phyloP scores from a whole-genome alignment of 257 asterid species.

The Fraxinus americana region DNA sequence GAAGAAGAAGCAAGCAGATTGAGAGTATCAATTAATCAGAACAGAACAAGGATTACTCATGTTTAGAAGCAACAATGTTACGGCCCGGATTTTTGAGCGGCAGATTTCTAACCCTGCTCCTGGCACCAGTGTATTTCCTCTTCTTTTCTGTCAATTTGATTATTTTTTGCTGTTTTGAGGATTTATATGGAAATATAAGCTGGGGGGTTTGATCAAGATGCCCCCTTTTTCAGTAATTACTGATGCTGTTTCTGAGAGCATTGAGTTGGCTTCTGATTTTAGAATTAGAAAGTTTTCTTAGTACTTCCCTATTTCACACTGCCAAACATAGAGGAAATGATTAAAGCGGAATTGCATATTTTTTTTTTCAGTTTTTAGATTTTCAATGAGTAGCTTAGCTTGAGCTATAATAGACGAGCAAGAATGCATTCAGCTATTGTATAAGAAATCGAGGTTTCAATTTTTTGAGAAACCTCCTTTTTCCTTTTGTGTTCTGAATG shows the following conservation, averaged over 20 bases:
- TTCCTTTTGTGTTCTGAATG: no score
- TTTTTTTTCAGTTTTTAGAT: not conserved
- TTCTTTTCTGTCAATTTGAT: constrained; percentile 7
- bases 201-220: not conserved
- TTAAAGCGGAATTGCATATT: not conserved
- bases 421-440: not conserved
- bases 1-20: not conserved
- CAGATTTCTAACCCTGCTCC: constrained; percentile 91
- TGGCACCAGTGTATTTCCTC: constrained; percentile 72
- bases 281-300: not conserved
- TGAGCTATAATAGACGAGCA: not conserved
- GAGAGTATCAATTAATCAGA: not conserved
- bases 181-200: constrained; percentile 1
- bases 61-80: constrained; percentile 92
- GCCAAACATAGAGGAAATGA: not conserved
- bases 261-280: not conserved
- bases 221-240: constrained; percentile 1
- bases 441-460: not conserved
- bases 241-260: not conserved
- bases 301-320: not conserved
- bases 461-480: not conserved
- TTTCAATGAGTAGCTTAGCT: not conserved
- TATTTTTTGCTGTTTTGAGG: not conserved
- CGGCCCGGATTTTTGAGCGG: constrained; percentile 98
- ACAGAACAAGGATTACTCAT: constrained; percentile 33